Evolutionary conservation across 2,329 filamentous ascomycete genomes (phyloP).

Genomic region (Plenodomus lindquistii): DNA sequence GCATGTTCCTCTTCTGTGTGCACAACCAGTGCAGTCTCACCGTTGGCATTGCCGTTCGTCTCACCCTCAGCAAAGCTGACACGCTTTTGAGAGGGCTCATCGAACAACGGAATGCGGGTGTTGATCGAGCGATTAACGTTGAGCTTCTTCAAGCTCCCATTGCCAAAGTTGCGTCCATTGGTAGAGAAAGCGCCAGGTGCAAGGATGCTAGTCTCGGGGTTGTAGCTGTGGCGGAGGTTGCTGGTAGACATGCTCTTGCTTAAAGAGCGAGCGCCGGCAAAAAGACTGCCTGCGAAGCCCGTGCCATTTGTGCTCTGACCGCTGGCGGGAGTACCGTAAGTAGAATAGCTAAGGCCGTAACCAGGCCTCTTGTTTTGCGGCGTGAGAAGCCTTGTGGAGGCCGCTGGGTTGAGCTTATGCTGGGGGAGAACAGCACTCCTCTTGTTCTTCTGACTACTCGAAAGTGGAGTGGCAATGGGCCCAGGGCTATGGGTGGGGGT

Average conservation of each 20-base stretch:
- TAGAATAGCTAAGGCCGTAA: conserved; percentile 92
- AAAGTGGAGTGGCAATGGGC: conserved; percentile 87
- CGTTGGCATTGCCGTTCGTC: conserved; percentile 49
- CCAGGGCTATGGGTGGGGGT: conserved; percentile 73
- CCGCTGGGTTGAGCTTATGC: conserved; percentile 83
- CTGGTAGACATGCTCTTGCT: conserved; percentile 88
- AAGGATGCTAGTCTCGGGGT: conserved; percentile 82
- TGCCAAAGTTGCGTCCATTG: conserved; percentile 49
- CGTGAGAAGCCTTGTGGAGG: conserved; percentile 77
- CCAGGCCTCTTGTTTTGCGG: conserved; percentile 70
- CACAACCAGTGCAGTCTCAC: conserved; percentile 54
- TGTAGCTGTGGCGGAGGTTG: conserved; percentile 81
- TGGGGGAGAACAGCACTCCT: conserved; percentile 80
- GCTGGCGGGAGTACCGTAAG: conserved; percentile 80
- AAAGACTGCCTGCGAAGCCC: conserved; percentile 50
- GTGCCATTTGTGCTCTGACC: conserved; percentile 76
- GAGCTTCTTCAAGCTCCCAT: conserved; percentile 77
- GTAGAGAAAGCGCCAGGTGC: conserved; percentile 83
- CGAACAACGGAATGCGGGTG: conserved; percentile 64
- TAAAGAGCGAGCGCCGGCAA: conserved; percentile 63
- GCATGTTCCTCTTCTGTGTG: conserved; percentile 54
- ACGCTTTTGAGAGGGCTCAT: conserved; percentile 63
- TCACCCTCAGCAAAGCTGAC: conserved; percentile 82
- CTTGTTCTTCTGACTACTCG: conserved; percentile 73
- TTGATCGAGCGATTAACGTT: conserved; percentile 88